Evolutionary conservation across 306 rosid genomes (phyloP).

Genomic region (Cicer bijugum): DNA sequence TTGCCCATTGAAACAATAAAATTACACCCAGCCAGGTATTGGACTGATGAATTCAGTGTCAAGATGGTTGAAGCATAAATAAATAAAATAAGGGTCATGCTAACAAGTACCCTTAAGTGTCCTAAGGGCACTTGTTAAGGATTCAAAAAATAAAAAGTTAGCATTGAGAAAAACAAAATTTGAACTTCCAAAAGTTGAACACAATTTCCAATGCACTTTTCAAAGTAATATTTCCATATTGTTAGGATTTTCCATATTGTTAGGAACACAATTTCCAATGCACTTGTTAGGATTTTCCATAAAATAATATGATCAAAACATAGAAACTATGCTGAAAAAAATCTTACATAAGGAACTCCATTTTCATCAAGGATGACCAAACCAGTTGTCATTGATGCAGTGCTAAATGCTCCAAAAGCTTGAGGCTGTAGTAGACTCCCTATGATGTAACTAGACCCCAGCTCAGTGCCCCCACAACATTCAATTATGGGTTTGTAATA

Average conservation of each 20-base stretch:
- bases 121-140: too few species aligned
- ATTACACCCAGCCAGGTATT: not conserved
- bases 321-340: not conserved
- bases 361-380: slow-evolving; percentile 75
- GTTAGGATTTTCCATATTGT: not conserved
- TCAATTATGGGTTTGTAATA: slow-evolving; percentile 73
- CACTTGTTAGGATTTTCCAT: not conserved
- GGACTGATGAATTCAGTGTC: slow-evolving; percentile 20
- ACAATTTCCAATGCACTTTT: too few species aligned
- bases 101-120: too few species aligned
- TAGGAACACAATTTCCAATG: too few species aligned
- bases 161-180: too few species aligned
- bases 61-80: not conserved
- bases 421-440: slow-evolving; percentile 82
- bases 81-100: not conserved
- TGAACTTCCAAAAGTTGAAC: too few species aligned
- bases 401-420: slow-evolving; percentile 89
- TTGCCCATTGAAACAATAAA: too few species aligned
- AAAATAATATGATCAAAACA: slow-evolving; percentile 8
- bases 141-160: too few species aligned
- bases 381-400: slow-evolving; percentile 72
- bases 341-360: slow-evolving; percentile 71
- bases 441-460: slow-evolving; percentile 62
- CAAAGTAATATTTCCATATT: too few species aligned
- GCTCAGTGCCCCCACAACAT: slow-evolving; percentile 92